Evolutionary conservation across 1,284 basidiomycete species (phyloP), one percentile per base, ranked within the genome.

Genomic region (Pterulicium gracile): DNA sequence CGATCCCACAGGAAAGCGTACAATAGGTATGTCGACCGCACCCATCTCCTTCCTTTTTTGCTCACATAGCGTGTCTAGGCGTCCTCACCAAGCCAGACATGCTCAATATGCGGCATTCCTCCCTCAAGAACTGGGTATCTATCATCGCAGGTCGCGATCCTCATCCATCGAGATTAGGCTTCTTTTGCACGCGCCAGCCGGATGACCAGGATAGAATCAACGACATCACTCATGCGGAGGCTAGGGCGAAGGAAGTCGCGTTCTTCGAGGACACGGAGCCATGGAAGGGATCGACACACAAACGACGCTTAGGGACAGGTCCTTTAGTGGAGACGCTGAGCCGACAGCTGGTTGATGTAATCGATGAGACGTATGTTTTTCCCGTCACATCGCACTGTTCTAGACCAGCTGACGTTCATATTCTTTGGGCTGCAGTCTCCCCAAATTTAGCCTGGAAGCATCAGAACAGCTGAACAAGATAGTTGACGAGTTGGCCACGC

Each of bases 361-460:
- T 46, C 4, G 34, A 39, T 15, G 34, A 18, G 1, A 20, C 44
- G 44, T 46, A 19, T 7, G 44, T 45, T 39, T 2, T 20, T 24
- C 27, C 10, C 4, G 27, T 7, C n/a, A 32, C 27, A 32, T 32
- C n/a, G 10, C n/a, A 32, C 27, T 32, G n/a, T 32, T 32, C 27
- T n/a, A 10, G 7, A 10, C n/a, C n/a, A n/a, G n/a, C n/a, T n/a
- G n/a, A n/a, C 27, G 7, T 32, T 32, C 27, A 10, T 7, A 32
- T 32, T n/a, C 27, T 32, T n/a, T 32, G n/a, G n/a, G n/a, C n/a
- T n/a, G n/a, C 45, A 64, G 62, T 27, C 48, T 64, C 17, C 62
- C 62, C 2, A 52, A 52, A 17, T 52, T 64, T 22, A 52, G 49
- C 13, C 22, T 44, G 3, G 53, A 59, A 42, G 52, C 59, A 7